Base-by-base conservation (phyloP, 2,329 filamentous ascomycete genomes). In the Colletotrichum spinosum region DNA sequence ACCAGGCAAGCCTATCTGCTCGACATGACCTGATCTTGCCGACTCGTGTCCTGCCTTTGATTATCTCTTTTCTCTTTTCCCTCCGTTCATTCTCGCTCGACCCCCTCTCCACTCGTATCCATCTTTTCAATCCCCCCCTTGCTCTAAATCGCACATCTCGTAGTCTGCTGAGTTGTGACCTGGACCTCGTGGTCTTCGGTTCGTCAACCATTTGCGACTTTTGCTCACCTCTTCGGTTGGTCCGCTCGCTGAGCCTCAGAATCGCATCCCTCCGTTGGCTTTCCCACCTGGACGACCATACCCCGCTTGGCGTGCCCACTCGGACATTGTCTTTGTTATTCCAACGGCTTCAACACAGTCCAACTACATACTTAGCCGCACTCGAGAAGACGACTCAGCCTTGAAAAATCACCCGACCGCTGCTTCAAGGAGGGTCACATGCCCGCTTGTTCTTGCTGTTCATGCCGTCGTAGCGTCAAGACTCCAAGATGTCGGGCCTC, bases 41-140 rank as follows among this genome's bases (percentile, higher is more conserved):
- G 17, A 15, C 42, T 41, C 53, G 6, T 25, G 41, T 37, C 8
- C 13, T 42, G 44, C 25, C 44, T 46, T 46, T n/a, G 44, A 17
- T 61, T 65, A 62, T 55, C 62, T 65, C 62, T 65, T 65, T 65
- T 60, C 62, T 65, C 62, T 65, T 62, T 56, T 39, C 62, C 58
- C 58, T 41, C 39, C 25, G 25, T 25, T 25, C 25, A 25, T 25
- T 25, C 25, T 25, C 25, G 25, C 25, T 25, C 25, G 25, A 25
- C 25, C 25, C 61, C 38, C 62, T 62, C 62, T 62, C 62, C 62
- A 65, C 62, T 42, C 15, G 52, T 48, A 37, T 41, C 62, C 62
- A 56, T 65, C 58, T 44, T 38, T 42, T 37, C 33, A 37, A n/a
- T 44, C 25, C 17, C 44, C 61, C 61, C 57, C 57, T 44, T 51